Evolutionary conservation across 148 eudicot species (phyloP), one percentile per base, ranked within the genome.

Genomic region (Rhododendron henanense): DNA sequence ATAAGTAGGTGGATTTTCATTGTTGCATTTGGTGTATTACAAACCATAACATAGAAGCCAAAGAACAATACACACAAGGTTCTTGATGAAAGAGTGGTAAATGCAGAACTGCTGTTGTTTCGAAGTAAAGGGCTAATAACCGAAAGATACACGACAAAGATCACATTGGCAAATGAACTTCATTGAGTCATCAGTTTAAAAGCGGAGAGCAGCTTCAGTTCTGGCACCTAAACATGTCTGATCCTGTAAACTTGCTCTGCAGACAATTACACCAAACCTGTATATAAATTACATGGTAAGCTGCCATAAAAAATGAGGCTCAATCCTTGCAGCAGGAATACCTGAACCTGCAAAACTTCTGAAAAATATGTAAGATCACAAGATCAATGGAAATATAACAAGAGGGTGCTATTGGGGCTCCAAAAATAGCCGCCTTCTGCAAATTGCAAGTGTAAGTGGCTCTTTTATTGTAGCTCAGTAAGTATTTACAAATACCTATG

Each of bases 301-400:
- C 93, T 84, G 92, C 92, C 77, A 89, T 87, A 89, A 86, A 87
- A 90, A 85, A 89, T 61, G 87, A 91, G 92, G 91, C 87, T 90
- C 79, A 87, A 86, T 89, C 93, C 89, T 86, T 53, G 83, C 88
- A 90, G 91, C 93, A 93, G 94, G 94, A 90, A 91, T 90, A 93
- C 94, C 96, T 93, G 93, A 92, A 91, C 96, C 98, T 95, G 98
- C 96, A 95, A 88, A 88, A 90, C 98, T 95, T 61, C 57, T 25
- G 84, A 80, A 85, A 89, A 88, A 84, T 86, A 87, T 45, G 90
- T 93, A 88, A 94, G 93, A 88, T 86, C 84, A 59, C 83, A 83
- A 76, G 44, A 11, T 45, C 35, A 75, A 77, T 35, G 47, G 44
- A 35, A 21, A 87, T 73, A 81, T 55, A 23, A 50, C 78, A 80